Evolutionary conservation across 2,329 filamentous ascomycete genomes (phyloP), one percentile per base, ranked within the genome.

Genomic region (Pseudovirgaria hyperparasitica): DNA sequence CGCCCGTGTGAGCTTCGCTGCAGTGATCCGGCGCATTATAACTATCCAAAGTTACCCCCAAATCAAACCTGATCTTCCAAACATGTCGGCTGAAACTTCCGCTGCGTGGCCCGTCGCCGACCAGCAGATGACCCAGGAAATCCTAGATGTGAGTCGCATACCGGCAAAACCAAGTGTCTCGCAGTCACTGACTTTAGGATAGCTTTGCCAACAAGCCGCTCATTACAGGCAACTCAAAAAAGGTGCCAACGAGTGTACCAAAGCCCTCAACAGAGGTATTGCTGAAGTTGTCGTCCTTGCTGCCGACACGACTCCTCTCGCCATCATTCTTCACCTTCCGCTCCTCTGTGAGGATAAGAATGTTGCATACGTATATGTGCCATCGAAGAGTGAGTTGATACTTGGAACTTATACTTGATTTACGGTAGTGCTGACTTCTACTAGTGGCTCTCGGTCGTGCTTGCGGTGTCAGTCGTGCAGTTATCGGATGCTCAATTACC

Each of bases 211-310:
- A 26, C 45, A 46, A 30, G 39, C 41, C 1, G 42, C 36, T 9
- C 40, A 52, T 35, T 47, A 48, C 36, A 35, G 45, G 7, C 49
- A 52, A 27, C 60, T 86, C 40, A 90, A 90, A 69, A 92, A 90
- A 67, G 82, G 82, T 36, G 82, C 81, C 52, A 87, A 86, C 68
- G 43, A 47, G 29, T 41, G 73, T 19, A 92, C 82, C 51, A 92
- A 92, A 68, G 80, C 82, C 2, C 69, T 93, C 26, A 92, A 90
- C 65, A 78, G 87, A 43, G 86, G 87, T 61, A 85, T 87, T 36
- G 75, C 75, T 42, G 87, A 96, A 62, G 65, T 96, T 38, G 76
- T 93, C 49, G 71, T 96, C 43, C 73, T 94, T 29, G 84, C 85
- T 25, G 85, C 82, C 38, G 87, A 96, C 54, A 90, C 84, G 43